Evolutionary conservation across 768 basidiomycete genomes (phyloP), one percentile per base, ranked within the genome.

Genomic region (Leccinum sublutescens): DNA sequence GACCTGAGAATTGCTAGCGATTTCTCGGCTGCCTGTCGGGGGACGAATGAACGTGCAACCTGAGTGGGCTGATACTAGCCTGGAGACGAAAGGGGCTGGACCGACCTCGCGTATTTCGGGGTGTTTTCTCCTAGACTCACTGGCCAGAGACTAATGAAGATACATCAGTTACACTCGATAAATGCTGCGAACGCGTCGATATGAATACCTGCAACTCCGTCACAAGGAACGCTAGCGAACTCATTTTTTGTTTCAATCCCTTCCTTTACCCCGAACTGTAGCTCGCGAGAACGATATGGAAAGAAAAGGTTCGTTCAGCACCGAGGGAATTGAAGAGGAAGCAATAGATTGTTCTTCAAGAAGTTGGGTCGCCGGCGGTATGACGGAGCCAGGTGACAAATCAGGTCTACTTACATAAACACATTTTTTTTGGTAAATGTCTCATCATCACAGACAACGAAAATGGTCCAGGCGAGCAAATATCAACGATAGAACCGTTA

Each of bases 91-190:
- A 2, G 3, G 14, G 12, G 9, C 14, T 43, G 3, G 21, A 15
- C 63, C 52, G 71, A 95, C 94, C 84, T 96, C 95, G 70, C 91
- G 89, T 65, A 97, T 92, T 71, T 97, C 95, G 21, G 93, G 92
- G 73, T 95, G 88, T 65, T 91, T 92, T 60, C 95, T 79, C 66
- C 87, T 83, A 25, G 92, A 93, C 78, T 96, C 95, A 66, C 88
- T 92, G 9, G 93, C 85, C 64, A 98, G 75, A 40, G 94, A 89
- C 89, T 94, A 56, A 6, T 43, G 8, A 59, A n/a, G 51, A 25
- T 23, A 36, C 10, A 25, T 62, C 45, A 60, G 56, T 17, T 33
- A 50, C 64, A 23, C 33, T 33, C 33, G 33, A 33, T 38, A 25
- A 34, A 49, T 12, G 10, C 3, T 3, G 11, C 59, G 58, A 19